These are phyloP conservation scores for Mortierella sp. DNA, from an alignment of 371 early-diverging fungal genomes.

Conservation along the genomic window DNA sequence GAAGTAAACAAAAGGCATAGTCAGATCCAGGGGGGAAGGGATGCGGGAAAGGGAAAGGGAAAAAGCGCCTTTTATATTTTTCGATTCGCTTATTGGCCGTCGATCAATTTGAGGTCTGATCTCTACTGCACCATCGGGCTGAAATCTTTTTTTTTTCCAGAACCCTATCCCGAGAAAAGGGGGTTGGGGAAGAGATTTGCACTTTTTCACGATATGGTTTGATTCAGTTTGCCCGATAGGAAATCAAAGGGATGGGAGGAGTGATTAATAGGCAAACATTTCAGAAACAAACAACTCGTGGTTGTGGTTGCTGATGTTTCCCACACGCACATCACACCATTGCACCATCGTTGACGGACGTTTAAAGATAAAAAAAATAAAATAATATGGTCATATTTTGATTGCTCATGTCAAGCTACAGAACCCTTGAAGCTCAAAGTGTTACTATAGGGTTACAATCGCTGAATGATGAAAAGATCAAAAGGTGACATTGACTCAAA, in stretches of 20 bases:
- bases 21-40: not conserved
- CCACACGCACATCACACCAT: not conserved
- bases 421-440: no score
- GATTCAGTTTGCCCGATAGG: not conserved
- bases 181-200: not conserved
- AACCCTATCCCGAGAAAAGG: not conserved
- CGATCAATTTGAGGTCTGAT: constrained; percentile 4
- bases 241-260: not conserved
- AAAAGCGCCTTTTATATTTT: not conserved
- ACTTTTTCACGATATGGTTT: not conserved
- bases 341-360: no score
- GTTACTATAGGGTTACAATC: no score
- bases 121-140: not conserved
- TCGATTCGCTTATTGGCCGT: not conserved
- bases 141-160: not conserved
- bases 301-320: not conserved
- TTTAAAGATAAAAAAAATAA: not conserved
- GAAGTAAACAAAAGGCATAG: not conserved
- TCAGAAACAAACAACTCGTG: not conserved
- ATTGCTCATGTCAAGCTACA: no score
- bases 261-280: not conserved
- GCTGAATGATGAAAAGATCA: no score
- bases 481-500: no score
- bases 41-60: not conserved
- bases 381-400: not conserved